Base-by-base conservation (phyloP, 2,329 filamentous ascomycete genomes). In the Microcera coccophila region DNA sequence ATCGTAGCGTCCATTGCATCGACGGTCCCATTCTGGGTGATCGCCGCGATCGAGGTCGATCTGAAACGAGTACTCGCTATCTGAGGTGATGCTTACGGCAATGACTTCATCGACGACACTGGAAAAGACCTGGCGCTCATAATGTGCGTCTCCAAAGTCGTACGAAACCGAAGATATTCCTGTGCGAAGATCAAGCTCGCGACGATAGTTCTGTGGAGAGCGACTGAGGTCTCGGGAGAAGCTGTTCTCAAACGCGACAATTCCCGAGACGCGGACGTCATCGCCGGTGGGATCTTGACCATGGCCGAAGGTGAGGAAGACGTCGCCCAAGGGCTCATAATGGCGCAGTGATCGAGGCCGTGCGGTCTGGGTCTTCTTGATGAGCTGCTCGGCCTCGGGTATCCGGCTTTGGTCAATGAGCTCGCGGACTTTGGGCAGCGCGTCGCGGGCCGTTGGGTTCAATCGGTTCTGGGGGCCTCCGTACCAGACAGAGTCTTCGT, bases 401-500 rank as follows among this genome's bases (percentile, higher is more conserved):
- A 28, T 28, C 9, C 24, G 24, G 14, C 14, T 28, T 14, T 28
- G 24, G 14, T 14, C 9, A 14, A 28, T 28, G 9, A 28, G 14
- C 24, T 28, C 24, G 24, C 24, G 24, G 14, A 28, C 14, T 14
- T 28, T 28, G 24, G 24, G 24, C 24, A 28, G 14, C 9, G 9
- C 14, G 9, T 28, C 24, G 9, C 24, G 24, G 24, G 24, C 24
- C 24, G 24, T 14, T 28, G 24, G 24, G 14, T 28, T 28, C 9
- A 28, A 9, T 9, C 24, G 24, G 24, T 28, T 14, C 14, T 28
- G 24, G 24, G 24, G 24, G 14, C 67, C 69, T 18, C 71, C 71
- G 41, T 68, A 71, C 69, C 68, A 74, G 10, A 72, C 64, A 2
- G 70, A 71, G 42, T 75, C 69, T 50, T 76, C 72, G 35, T 75